Conservation (phyloP, 805 yeast genomes). For the Sugiyamaella mastotermitis region DNA sequence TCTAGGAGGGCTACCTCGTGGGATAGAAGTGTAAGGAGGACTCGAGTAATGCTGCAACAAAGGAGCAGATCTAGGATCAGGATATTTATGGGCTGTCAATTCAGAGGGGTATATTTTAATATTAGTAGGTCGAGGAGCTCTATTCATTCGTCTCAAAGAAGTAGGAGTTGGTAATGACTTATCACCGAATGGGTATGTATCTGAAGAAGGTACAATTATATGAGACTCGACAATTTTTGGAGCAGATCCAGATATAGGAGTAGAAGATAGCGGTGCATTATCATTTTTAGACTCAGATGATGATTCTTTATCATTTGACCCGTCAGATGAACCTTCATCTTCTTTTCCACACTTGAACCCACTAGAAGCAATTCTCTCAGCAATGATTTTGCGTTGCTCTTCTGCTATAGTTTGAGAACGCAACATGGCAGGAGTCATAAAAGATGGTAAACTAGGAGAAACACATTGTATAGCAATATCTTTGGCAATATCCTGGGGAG, state of each 20-base stretch:
- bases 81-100: constrained; percentile 4
- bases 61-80: constrained; percentile 11
- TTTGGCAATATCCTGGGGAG: constrained; percentile 27
- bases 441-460: constrained; percentile 26
- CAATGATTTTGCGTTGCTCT: constrained; percentile 26
- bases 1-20: constrained; percentile 6
- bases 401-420: constrained; percentile 23
- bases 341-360: constrained; percentile 7
- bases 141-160: constrained; percentile 5
- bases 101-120: constrained; percentile 8
- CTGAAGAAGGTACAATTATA: too few species aligned
- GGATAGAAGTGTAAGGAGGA: constrained; percentile 6
- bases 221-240: neutral
- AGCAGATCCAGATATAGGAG: too few species aligned
- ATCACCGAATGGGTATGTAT: too few species aligned
- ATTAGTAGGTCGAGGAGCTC: constrained; percentile 7
- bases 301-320: too few species aligned
- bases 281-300: too few species aligned
- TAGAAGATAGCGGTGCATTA: too few species aligned
- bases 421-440: constrained; percentile 22
- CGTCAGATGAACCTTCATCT: neutral
- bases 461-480: constrained; percentile 29
- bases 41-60: constrained; percentile 6
- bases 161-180: constrained; percentile 7
- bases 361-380: constrained; percentile 20